Evolutionary conservation across 2,329 filamentous ascomycete species (phyloP), one percentile per base, ranked within the genome.

Genomic region (Nakataea oryzae): DNA sequence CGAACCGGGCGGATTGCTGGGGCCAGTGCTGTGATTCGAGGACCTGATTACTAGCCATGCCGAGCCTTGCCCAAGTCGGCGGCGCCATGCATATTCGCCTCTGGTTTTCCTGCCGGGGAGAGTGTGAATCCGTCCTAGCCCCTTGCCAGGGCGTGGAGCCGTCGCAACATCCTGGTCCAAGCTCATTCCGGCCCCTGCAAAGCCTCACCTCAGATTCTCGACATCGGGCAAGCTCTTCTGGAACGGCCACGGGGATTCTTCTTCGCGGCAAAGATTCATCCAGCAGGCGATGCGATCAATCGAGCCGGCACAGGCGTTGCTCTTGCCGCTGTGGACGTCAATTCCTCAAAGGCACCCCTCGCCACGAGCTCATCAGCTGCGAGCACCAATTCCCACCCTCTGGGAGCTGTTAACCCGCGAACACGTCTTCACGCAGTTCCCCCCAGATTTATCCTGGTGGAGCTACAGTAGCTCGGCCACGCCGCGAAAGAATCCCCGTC

Each of bases 401-500:
- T n/a, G 21, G 27, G 24, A 59, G 5, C 21, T 60, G 58, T 60
- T 54, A 54, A 60, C 24, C 34, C 24, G 34, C n/a, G 58, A 54
- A 60, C 58, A 47, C 27, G 24, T 26, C 41, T 60, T 60, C 58
- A 60, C 58, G 58, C 58, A 24, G 27, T n/a, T n/a, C 21, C 21
- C 41, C 41, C 41, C 41, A 24, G 41, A n/a, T 50, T 24, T 50
- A 50, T 50, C 41, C 41, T 24, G 21, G 41, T 9, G 6, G 41
- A 3, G 11, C 41, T 50, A n/a, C n/a, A n/a, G n/a, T n/a, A 50
- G 41, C 41, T n/a, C 21, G 41, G 21, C 17, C 17, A n/a, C 34
- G 41, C 17, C 41, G 17, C 21, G 24, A n/a, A 17, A 50, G 41
- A 50, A 50, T n/a, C 21, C 8, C 13, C 41, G 24, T 11, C 41